phyloP scores from a whole-genome alignment of 768 basidiomycete species.

The Termitomyces sp. region DNA sequence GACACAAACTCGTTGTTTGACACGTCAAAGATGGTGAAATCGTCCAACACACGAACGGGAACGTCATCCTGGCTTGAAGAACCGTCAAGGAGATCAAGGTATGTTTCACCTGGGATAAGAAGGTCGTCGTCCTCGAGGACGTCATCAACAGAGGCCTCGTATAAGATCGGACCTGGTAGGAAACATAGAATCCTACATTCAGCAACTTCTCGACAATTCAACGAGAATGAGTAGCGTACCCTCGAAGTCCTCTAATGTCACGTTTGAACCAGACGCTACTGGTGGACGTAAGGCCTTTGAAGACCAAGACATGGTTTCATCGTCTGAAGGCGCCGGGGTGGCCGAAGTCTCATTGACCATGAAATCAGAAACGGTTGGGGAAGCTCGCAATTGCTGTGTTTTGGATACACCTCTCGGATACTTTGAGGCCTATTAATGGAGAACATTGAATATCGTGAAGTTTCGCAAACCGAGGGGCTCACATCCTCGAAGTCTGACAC shows the following conservation, averaged over 20 bases:
- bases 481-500: conserved; percentile 18
- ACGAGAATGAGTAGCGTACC: neutral
- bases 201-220: neutral
- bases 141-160: conserved; percentile 23
- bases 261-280: conserved; percentile 12
- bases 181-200: neutral
- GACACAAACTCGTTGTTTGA: conserved; percentile 35
- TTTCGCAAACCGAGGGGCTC: neutral
- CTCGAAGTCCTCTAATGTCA: conserved; percentile 8
- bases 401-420: neutral
- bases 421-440: neutral
- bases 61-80: conserved; percentile 32
- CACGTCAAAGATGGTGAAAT: conserved; percentile 51
- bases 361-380: conserved; percentile 17
- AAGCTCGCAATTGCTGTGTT: neutral
- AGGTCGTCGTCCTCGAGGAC: conserved; percentile 38
- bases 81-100: conserved; percentile 12
- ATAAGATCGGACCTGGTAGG: conserved; percentile 5
- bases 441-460: neutral
- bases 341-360: neutral
- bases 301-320: neutral
- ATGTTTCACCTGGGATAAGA: conserved; percentile 40
- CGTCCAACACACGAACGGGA: conserved; percentile 53
- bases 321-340: neutral
- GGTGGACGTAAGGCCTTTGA: neutral